Conservation (phyloP, 805 yeast genomes). For the Naumovozyma dairenensis region DNA sequence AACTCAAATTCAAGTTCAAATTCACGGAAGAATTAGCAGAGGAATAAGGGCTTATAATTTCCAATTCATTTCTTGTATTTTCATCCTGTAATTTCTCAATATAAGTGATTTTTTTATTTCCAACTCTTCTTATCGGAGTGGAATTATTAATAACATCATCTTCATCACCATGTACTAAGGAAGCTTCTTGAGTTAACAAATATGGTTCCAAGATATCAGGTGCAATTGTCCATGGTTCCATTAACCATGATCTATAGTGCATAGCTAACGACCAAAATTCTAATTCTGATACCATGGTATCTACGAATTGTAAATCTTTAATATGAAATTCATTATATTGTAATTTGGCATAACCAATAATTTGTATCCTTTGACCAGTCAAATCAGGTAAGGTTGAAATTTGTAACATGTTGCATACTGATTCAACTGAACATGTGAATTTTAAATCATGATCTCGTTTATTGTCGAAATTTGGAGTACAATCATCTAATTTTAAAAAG, state of each 20-base stretch:
- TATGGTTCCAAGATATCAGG: constrained; percentile 12
- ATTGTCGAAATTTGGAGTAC: constrained; percentile 5
- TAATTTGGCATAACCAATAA: constrained; percentile 21
- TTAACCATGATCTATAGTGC: constrained; percentile 16
- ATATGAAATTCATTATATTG: constrained; percentile 27
- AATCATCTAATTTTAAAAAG: constrained; percentile 20
- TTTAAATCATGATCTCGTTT: constrained; percentile 11
- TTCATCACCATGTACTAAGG: not conserved
- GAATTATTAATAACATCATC: constrained; percentile 2
- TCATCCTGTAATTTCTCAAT: constrained; percentile 15
- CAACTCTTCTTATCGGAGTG: not conserved
- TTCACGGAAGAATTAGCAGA: constrained; percentile 1
- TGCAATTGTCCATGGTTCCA: constrained; percentile 29
- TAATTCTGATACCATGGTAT: constrained; percentile 25
- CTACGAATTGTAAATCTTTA: constrained; percentile 16
- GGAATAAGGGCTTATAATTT: constrained; percentile 14
- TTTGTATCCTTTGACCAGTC: constrained; percentile 19
- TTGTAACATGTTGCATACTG: constrained; percentile 17
- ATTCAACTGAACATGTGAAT: constrained; percentile 20
- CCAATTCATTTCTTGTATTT: constrained; percentile 11
- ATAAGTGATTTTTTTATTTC: constrained; percentile 5
- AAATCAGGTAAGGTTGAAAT: constrained; percentile 9
- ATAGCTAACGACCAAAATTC: constrained; percentile 31
- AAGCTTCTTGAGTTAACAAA: constrained; percentile 1
- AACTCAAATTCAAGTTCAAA: not conserved